Evolutionary conservation across 192 early-diverging fungal species (phyloP).

Genomic region (Piromyces finnis): DNA sequence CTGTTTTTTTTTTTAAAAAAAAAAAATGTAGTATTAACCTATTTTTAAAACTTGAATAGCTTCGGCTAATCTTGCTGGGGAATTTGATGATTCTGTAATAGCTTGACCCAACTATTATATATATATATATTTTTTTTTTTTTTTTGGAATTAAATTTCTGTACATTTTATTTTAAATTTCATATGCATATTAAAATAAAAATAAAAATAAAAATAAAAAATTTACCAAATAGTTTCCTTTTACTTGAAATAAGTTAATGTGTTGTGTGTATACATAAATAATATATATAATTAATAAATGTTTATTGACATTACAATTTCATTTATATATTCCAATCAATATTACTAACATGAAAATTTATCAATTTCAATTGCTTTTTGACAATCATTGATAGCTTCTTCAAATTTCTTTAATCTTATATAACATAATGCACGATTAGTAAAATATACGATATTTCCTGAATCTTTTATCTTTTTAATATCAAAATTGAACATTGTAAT

Average conservation of each 20-base stretch:
- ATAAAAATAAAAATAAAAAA: too few species aligned
- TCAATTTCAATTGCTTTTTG: slow-evolving; percentile 47
- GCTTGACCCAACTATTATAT: slow-evolving; percentile 23
- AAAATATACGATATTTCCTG: slow-evolving; percentile 45
- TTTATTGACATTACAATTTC: too few species aligned
- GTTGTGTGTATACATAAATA: too few species aligned
- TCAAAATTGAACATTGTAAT: too few species aligned
- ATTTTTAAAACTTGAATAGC: not conserved
- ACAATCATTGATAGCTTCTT: slow-evolving; percentile 42
- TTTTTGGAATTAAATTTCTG: too few species aligned
- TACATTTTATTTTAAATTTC: too few species aligned
- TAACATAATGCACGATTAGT: slow-evolving; percentile 69
- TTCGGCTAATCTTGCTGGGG: not conserved
- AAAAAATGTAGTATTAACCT: too few species aligned
- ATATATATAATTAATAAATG: too few species aligned
- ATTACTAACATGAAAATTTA: slow-evolving; percentile 19
- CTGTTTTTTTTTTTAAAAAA: too few species aligned
- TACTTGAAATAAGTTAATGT: too few species aligned
- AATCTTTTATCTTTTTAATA: slow-evolving; percentile 36
- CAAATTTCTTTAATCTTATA: slow-evolving; percentile 35
- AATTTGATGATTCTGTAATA: slow-evolving; percentile 3
- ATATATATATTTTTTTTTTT: not conserved
- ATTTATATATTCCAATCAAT: too few species aligned
- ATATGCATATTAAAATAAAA: too few species aligned
- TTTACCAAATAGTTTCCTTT: slow-evolving; percentile 52